Evolutionary conservation across 352 stramenopile species (phyloP), one percentile per base, ranked within the genome.

Genomic region (Phytopythium litorale): DNA sequence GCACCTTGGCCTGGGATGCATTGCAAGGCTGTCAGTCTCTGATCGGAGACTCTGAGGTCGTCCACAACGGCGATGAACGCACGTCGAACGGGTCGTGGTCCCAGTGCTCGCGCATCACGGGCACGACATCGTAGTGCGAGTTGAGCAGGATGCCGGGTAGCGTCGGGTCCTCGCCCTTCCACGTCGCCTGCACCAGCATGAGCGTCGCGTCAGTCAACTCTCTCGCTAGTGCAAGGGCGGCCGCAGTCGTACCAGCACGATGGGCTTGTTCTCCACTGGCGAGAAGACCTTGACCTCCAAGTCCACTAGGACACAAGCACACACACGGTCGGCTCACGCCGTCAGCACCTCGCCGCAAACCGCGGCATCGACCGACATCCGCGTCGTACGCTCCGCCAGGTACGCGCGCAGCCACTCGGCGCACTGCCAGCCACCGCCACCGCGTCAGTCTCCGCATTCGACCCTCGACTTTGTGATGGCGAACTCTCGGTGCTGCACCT

Each of bases 71-170:
- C n/a, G n/a, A n/a, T 33, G 5, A 37, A 70, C 76, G n/a, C 56
- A 90, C 81, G 33, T 86, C 88, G 68, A 98, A 99, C 5, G 96
- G 91, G 52, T 97, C 88, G 18, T 91, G 84, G 11, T 92, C 82
- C 96, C 96, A 98, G 57, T 89, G 71, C 33, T 96, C 75, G 9
- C 70, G 46, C 57, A 88, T 84, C 16, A 85, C 92, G 6, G 96
- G 96, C 8, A 99, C 96, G 25, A 99, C 95, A 70, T 99, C 96
- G 71, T 98, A 99, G 69, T 99, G 96, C 30, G 83, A 97, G 72
- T 99, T 99, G 33, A 98, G 75, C 11, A 99, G 66, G 33, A 99
- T 75, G 0, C 84, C 71, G 2, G 94, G 92, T 33, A 98, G 78
- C 30, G 77, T 72, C 15, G 82, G 62, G 64, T 98, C 72, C 23